Conservation (phyloP, 805 yeast genomes). For the Monosporozyma unispora region DNA sequence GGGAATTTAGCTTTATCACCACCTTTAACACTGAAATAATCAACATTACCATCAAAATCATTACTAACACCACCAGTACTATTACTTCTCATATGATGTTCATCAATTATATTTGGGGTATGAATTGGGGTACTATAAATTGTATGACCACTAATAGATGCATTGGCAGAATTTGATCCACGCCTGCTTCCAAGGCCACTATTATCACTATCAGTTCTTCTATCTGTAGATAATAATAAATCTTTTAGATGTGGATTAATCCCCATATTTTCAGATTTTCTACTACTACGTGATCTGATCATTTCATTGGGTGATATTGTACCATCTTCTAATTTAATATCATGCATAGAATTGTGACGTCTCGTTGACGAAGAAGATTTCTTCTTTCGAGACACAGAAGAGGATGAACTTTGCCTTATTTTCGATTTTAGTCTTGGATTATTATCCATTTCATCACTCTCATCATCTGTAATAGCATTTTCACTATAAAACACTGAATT, state of each 20-base stretch:
- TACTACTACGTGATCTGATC: background rate
- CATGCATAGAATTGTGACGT: slow-evolving; percentile 10
- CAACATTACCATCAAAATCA: too few relatives aligned
- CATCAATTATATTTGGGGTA: slow-evolving; percentile 3
- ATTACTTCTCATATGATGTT: background rate
- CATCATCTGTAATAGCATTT: slow-evolving; percentile 21
- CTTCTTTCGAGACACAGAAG: slow-evolving; percentile 6
- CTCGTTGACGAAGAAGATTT: slow-evolving; percentile 8
- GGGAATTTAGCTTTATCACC: slow-evolving; percentile 4
- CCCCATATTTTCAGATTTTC: slow-evolving; percentile 3
- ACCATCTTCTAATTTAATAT: background rate
- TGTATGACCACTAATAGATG: slow-evolving; percentile 3
- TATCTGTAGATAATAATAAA: background rate
- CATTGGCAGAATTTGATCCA: slow-evolving; percentile 1
- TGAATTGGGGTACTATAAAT: slow-evolving; percentile 5
- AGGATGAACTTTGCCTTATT: slow-evolving; percentile 8
- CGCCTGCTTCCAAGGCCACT: background rate
- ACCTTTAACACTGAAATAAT: slow-evolving; percentile 5
- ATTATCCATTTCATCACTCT: slow-evolving; percentile 8
- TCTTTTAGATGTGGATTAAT: slow-evolving; percentile 3
- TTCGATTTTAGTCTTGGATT: background rate
- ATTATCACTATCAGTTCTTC: background rate
- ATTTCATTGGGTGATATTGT: background rate
- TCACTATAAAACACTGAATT: slow-evolving; percentile 8
- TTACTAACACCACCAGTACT: background rate